Evolutionary conservation across 2,329 filamentous ascomycete species (phyloP), one percentile per base, ranked within the genome.

Genomic region (Coniosporium tulheliwenetii): DNA sequence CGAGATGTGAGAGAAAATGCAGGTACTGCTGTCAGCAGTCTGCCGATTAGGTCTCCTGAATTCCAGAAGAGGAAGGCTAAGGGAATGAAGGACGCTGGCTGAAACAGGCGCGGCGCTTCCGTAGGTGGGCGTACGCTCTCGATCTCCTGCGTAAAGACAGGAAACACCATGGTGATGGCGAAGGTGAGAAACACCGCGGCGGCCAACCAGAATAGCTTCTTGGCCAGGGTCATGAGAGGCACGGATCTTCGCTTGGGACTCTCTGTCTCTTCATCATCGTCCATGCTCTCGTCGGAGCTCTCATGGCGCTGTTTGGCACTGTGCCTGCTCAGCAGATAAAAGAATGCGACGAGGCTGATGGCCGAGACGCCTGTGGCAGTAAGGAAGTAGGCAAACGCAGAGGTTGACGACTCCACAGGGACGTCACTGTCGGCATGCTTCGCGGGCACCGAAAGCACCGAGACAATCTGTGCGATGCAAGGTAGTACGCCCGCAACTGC

Each of bases 51-150:
- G 56, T 96, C 91, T 36, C 91, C 91, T 2, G 80, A 57, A 55
- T 96, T 98, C 91, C 91, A 98, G 55, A 91, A 75, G 44, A 96
- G 75, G 60, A 96, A 93, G 3, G 75, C 85, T 0, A 95, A 69
- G 0, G 91, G 87, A 43, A 96, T 87, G 58, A 96, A 98, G 12
- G 80, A 77, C 1, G 77, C 69, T 0, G 84, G 76, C 40, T 77
- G 74, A 48, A 93, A 74, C 12, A 93, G 62, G 12, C 69, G 62
- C 10, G 70, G 64, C 10, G 72, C 67, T 46, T 60, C 46, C 50
- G 55, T 38, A 50, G 66, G 44, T 8, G 61, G 52, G 3, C 54
- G 58, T 16, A 66, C 59, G 41, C 54, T 67, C 43, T 53, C 51
- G 39, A 69, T 69, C 41, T 61, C 58, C 39, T 64, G 60, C 0